Evolutionary conservation across 2,329 filamentous ascomycete species (phyloP).

Genomic region (Fusarium compactum): DNA sequence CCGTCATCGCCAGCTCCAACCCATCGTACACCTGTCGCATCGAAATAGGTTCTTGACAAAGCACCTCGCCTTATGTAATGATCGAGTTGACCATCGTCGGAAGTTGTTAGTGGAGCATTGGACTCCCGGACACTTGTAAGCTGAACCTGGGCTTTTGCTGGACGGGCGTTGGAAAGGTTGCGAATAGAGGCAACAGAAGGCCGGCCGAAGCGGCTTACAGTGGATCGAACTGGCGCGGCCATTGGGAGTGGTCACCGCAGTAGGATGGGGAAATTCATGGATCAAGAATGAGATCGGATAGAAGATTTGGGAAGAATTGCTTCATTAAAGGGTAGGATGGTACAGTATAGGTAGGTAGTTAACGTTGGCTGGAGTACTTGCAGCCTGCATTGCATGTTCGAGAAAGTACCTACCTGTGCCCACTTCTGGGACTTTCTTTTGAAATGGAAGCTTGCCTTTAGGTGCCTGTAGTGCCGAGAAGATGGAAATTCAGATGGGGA

Average conservation of each 20-base stretch:
- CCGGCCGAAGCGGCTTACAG: conserved; percentile 44
- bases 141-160: conserved; percentile 50
- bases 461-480: not conserved
- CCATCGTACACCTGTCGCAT: conserved; percentile 49
- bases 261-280: conserved; percentile 42
- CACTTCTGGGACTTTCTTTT: conserved; percentile 41
- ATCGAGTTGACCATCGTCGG: conserved; percentile 18
- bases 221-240: conserved; percentile 51
- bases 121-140: conserved; percentile 32
- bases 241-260: conserved; percentile 50
- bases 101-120: conserved; percentile 4
- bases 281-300: conserved; percentile 10
- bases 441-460: conserved; percentile 13
- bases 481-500: conserved; percentile 33
- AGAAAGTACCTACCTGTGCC: conserved; percentile 23
- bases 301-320: not conserved
- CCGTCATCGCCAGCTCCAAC: conserved; percentile 49
- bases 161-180: conserved; percentile 48
- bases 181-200: conserved; percentile 43
- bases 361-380: conserved; percentile 12
- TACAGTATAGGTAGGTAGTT: not conserved
- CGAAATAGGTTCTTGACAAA: conserved; percentile 50
- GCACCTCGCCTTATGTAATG: conserved; percentile 22
- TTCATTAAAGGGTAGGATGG: not conserved
- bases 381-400: conserved; percentile 19